phyloP scores from a whole-genome alignment of 208 protist species.

The Crithidia mellificae region DNA sequence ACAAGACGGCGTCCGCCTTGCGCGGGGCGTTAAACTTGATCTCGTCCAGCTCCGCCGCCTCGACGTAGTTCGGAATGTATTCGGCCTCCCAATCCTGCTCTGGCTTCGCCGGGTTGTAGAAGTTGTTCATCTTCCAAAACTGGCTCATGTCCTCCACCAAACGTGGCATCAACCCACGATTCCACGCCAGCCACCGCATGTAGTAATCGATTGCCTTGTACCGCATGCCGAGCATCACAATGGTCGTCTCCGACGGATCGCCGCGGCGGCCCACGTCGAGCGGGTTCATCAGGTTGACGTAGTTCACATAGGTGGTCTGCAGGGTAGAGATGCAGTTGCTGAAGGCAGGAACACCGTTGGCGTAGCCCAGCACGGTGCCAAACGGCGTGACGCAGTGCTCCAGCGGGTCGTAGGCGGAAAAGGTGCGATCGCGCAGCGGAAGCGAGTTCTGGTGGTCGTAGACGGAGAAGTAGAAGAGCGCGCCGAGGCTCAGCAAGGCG shows the following conservation, averaged over 20 bases:
- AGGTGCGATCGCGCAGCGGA: neutral
- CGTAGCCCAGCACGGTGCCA: constrained; percentile 55
- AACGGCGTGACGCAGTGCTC: constrained; percentile 51
- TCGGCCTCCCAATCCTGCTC: constrained; percentile 40
- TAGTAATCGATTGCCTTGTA: constrained; percentile 52
- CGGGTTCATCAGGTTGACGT: constrained; percentile 42
- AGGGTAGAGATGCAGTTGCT: constrained; percentile 66
- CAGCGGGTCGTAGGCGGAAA: constrained; percentile 38
- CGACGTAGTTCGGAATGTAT: constrained; percentile 46
- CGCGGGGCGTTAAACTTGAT: constrained; percentile 48
- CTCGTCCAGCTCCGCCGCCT: constrained; percentile 37
- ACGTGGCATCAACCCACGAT: constrained; percentile 38
- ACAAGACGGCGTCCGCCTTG: constrained; percentile 51
- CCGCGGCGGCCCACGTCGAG: constrained; percentile 38
- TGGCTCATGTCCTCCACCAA: constrained; percentile 26
- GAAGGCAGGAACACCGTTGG: constrained; percentile 51
- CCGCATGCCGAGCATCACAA: constrained; percentile 43
- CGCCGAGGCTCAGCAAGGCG: constrained; percentile 18
- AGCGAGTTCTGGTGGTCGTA: constrained; percentile 20
- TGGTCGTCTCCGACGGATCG: constrained; percentile 34
- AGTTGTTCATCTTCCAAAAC: constrained; percentile 43
- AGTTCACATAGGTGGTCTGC: constrained; percentile 31
- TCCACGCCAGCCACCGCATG: constrained; percentile 50
- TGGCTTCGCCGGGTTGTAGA: constrained; percentile 42
- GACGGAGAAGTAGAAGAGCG: constrained; percentile 28